Conservation (phyloP, 371 early-diverging fungal genomes). For the Umbelopsis sp. region DNA sequence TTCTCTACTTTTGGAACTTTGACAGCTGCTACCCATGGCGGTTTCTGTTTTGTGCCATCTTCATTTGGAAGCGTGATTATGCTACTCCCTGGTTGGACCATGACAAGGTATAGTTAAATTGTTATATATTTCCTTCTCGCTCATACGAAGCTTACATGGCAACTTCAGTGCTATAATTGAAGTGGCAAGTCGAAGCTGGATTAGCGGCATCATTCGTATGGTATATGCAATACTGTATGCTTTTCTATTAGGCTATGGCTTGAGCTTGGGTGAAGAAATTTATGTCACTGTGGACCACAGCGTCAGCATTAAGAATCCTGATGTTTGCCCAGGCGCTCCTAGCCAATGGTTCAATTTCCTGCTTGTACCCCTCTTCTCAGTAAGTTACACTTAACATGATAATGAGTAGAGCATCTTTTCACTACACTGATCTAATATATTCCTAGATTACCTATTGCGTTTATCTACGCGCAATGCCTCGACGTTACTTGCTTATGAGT, state of each 20-base stretch:
- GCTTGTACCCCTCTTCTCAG: slow-evolving; percentile 24
- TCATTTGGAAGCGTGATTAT: slow-evolving; percentile 45
- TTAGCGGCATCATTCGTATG: slow-evolving; percentile 73
- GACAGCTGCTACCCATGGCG: slow-evolving; percentile 22
- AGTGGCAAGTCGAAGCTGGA: slow-evolving; percentile 74
- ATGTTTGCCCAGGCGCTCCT: slow-evolving; percentile 5
- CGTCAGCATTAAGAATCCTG: slow-evolving; percentile 20
- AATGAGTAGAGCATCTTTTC: not conserved
- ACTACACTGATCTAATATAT: not conserved
- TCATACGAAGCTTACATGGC: not conserved
- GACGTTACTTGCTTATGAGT: slow-evolving; percentile 24
- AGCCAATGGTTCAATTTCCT: slow-evolving; percentile 25
- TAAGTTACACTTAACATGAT: not conserved
- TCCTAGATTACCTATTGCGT: slow-evolving; percentile 21
- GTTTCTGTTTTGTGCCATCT: slow-evolving; percentile 24
- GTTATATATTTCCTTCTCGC: not conserved
- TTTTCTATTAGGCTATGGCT: slow-evolving; percentile 68
- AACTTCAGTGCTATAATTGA: slow-evolving; percentile 64
- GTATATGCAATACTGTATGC: slow-evolving; percentile 71
- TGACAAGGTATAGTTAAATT: slow-evolving; percentile 46
- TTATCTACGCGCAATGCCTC: slow-evolving; percentile 22
- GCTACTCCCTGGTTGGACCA: slow-evolving; percentile 61
- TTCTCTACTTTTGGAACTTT: not conserved
- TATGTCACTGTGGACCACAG: slow-evolving; percentile 30
- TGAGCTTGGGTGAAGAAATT: slow-evolving; percentile 60